Base-by-base conservation (phyloP, 164 flowering plant genomes). In the Pachysandra terminalis region DNA sequence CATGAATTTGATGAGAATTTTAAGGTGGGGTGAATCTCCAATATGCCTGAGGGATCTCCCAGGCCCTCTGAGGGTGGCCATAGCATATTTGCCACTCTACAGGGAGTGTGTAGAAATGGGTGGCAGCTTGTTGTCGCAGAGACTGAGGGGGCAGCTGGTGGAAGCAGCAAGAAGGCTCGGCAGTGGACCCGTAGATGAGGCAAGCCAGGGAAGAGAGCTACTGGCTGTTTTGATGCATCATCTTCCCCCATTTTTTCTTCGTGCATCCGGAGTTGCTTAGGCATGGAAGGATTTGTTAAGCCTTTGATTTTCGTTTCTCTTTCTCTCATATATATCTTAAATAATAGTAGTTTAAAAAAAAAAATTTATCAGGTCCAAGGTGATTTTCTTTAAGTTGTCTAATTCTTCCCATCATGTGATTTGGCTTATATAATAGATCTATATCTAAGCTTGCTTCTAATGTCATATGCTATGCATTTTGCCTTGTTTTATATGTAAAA, bases 101-200 rank as follows among this genome's bases (percentile, higher is more conserved):
- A 86, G 90, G 79, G 93, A 93, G 73, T 82, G 96, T 70, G 69
- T 82, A 1, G 66, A 70, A 71, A 74, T 73, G 13, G 85, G 89
- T 45, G 96, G 98, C 5, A 22, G 73, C 35, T 70, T 93, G 78
- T 71, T 89, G 9, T 82, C 98, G 0, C 98, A 90, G 58, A 74
- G 86, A 74, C 79, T 84, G 19, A 83, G 96, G 73, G 98, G 98
- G 8, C 90, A 86, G 70, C 92, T 93, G 8, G 87, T 93, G 56
- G 96, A 86, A 75, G 96, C 96, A 0, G 90, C 80, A 1, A 83
- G 81, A 69, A 82, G 90, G 81, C 89, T 93, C 8, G 84, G 83
- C 25, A 77, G 73, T 57, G 76, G 67, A 51, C 72, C 65, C 5
- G 65, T 80, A 0, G 90, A 83, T 49, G 90, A 79, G 71, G 77